A percentile compares a stretch with the other conserved stretches of the same genome.
phyloP scores from a whole-genome alignment of 495 filamentous ascomycete species.

The Hyaloscypha hepaticicola region DNA sequence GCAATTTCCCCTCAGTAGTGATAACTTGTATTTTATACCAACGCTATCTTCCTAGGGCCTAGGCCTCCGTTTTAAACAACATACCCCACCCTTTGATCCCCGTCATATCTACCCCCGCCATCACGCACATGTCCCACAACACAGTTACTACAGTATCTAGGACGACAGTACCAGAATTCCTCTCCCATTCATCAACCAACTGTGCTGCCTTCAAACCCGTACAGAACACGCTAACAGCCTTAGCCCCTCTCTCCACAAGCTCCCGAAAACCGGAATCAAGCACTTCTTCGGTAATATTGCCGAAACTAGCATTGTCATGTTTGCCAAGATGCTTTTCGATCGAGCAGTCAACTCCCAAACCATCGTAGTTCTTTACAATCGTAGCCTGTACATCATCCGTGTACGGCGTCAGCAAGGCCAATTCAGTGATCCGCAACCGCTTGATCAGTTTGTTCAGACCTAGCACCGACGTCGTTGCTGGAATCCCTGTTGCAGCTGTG shows the following conservation, averaged over 20 bases:
- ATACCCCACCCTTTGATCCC: not conserved
- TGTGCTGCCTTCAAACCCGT: slow-evolving; percentile 1
- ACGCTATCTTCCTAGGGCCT: too few relatives aligned
- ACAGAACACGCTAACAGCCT: not conserved
- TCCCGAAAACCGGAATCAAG: not conserved
- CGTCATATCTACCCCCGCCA: not conserved
- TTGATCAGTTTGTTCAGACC: slow-evolving; percentile 2
- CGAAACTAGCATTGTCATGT: slow-evolving; percentile 2
- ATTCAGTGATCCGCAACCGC: not conserved
- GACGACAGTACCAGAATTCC: not conserved
- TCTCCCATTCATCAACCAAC: not conserved
- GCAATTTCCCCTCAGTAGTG: too few relatives aligned
- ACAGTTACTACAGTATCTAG: slow-evolving; percentile 1
- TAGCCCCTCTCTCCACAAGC: not conserved
- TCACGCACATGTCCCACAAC: not conserved
- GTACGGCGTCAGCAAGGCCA: not conserved
- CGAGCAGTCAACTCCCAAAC: not conserved
- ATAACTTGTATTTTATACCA: too few relatives aligned
- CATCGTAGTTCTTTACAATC: not conserved
- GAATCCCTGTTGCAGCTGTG: not conserved
- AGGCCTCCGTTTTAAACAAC: not conserved
- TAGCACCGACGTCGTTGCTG: not conserved
- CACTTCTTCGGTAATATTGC: not conserved
- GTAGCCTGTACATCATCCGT: not conserved
- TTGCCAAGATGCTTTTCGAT: slow-evolving; percentile 1